Conservation (phyloP, 306 rosid species). For the Abrus pulchellus region DNA sequence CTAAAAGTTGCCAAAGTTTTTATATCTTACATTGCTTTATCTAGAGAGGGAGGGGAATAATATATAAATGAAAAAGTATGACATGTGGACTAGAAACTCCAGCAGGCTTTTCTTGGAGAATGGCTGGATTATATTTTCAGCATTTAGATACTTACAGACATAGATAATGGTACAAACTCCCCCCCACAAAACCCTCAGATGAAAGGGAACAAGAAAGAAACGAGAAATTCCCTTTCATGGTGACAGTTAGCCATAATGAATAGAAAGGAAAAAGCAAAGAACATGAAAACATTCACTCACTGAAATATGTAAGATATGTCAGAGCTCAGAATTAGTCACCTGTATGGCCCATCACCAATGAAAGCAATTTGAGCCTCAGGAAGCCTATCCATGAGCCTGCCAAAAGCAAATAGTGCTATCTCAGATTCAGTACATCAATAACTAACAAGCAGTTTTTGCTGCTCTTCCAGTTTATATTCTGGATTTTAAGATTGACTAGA, state of each 20-base stretch:
- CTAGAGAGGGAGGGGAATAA: slow-evolving; percentile 6
- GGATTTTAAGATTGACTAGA: neutral
- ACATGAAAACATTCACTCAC: neutral
- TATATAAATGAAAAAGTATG: neutral
- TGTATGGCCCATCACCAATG: slow-evolving; percentile 96
- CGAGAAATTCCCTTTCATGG: neutral
- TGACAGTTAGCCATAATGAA: slow-evolving; percentile 25
- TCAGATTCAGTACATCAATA: slow-evolving; percentile 23
- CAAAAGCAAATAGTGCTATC: slow-evolving; percentile 2
- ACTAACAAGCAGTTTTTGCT: slow-evolving; percentile 25
- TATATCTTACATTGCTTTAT: slow-evolving; percentile 27
- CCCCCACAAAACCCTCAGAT: neutral
- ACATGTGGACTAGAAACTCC: neutral
- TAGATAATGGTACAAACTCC: too few species aligned
- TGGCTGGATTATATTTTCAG: too few species aligned
- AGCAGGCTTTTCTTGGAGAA: too few species aligned
- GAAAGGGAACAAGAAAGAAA: neutral
- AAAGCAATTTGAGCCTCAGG: slow-evolving; percentile 93
- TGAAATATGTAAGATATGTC: neutral
- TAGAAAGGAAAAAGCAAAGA: neutral
- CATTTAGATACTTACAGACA: too few species aligned
- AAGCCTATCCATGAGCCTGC: slow-evolving; percentile 91
- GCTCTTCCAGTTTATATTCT: slow-evolving; percentile 11
- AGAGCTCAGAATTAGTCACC: slow-evolving; percentile 58
- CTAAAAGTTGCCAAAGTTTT: slow-evolving; percentile 7